phyloP scores from a whole-genome alignment of 2,329 filamentous ascomycete genomes.

The Pseudopyrenochaeta lycopersici region DNA sequence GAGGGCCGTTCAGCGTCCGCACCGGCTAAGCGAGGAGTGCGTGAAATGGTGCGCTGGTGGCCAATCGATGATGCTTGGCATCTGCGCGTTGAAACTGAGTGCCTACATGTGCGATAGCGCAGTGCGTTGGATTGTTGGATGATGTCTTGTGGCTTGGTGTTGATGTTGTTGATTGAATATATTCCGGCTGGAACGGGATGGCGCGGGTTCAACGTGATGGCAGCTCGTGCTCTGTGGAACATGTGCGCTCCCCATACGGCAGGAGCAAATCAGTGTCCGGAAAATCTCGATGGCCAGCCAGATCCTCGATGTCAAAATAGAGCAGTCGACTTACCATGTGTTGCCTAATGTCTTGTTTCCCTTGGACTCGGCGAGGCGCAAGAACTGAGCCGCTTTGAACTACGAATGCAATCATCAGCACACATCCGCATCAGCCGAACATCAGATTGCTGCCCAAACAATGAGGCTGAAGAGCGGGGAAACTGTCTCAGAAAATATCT shows the following conservation, averaged over 20 bases:
- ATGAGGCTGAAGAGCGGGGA: constrained; percentile 44
- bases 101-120: constrained; percentile 22
- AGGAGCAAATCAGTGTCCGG: constrained; percentile 22
- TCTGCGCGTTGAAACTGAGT: constrained; percentile 41
- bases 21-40: constrained; percentile 42
- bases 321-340: constrained; percentile 74
- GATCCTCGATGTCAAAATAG: constrained; percentile 13
- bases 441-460: constrained; percentile 50
- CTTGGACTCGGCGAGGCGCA: constrained; percentile 87
- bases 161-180: constrained; percentile 30
- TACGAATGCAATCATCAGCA: constrained; percentile 58
- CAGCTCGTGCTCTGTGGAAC: constrained; percentile 11
- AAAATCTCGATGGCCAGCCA: constrained; percentile 27
- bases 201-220: constrained; percentile 22
- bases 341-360: constrained; percentile 93
- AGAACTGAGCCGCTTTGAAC: constrained; percentile 87
- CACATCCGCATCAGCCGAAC: constrained; percentile 35
- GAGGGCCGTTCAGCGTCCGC: constrained; percentile 40
- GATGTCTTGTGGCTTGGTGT: constrained; percentile 33
- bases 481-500: constrained; percentile 32
- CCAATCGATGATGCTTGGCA: constrained; percentile 46
- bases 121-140: constrained; percentile 28
- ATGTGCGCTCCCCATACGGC: constrained; percentile 13
- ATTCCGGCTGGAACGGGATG: constrained; percentile 17
- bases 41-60: constrained; percentile 22